A percentile compares a stretch with the other conserved stretches of the same genome.
Evolutionary conservation across 257 asterid species (phyloP).

Genomic region (Plantago major): DNA sequence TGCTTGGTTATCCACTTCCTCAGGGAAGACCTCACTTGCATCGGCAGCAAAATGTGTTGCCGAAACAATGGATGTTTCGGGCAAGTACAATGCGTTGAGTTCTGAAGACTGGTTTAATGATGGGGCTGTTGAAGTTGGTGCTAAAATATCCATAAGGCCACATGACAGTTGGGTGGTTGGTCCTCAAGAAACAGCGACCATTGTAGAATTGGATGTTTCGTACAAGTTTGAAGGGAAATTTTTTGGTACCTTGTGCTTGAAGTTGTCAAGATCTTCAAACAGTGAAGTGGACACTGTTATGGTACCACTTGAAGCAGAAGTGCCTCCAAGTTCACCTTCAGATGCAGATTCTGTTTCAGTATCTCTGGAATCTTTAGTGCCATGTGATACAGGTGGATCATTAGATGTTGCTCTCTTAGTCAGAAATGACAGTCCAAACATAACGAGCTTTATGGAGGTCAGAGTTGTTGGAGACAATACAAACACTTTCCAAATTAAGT

Average conservation of each 20-base stretch:
- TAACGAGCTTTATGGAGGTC: slow-evolving; percentile 47
- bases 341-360: slow-evolving; percentile 31
- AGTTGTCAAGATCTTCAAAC: slow-evolving; percentile 52
- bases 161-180: slow-evolving; percentile 64
- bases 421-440: slow-evolving; percentile 44
- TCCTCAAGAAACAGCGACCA: slow-evolving; percentile 49
- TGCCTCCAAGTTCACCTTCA: slow-evolving; percentile 28
- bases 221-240: slow-evolving; percentile 48
- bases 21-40: slow-evolving; percentile 40
- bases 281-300: slow-evolving; percentile 46
- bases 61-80: slow-evolving; percentile 23
- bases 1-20: slow-evolving; percentile 64
- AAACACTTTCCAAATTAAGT: slow-evolving; percentile 43
- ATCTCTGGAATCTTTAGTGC: slow-evolving; percentile 42
- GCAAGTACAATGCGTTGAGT: slow-evolving; percentile 25
- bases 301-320: slow-evolving; percentile 75
- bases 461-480: slow-evolving; percentile 34
- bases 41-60: slow-evolving; percentile 47
- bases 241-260: slow-evolving; percentile 56
- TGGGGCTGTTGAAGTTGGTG: slow-evolving; percentile 36
- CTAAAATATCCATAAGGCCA: slow-evolving; percentile 57
- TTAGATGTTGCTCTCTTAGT: slow-evolving; percentile 37
- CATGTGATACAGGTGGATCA: slow-evolving; percentile 36
- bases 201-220: slow-evolving; percentile 64
- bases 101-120: slow-evolving; percentile 48